Base-by-base conservation (phyloP, 129 eudicot genomes). In the Centella asiatica region DNA sequence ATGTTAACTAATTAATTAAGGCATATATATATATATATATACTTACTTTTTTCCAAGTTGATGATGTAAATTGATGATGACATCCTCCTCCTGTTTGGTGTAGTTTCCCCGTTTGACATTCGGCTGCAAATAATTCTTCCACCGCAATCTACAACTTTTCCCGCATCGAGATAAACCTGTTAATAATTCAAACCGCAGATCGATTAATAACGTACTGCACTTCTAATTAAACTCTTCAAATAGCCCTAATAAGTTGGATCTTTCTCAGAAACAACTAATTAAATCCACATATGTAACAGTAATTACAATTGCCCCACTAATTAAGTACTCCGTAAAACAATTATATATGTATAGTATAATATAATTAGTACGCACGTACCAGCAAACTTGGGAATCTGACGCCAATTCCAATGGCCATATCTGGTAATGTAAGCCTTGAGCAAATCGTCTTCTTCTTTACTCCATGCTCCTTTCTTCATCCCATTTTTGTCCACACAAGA, bases 401-500 rank as follows among this genome's bases (percentile, higher is more conserved):
- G 68, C 74, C 79, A 74, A 23, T 74, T 74, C 79, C 79, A 74
- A 25, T 54, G 44, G 33, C 74, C 79, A 44, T 61, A 68, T 36
- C 54, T 68, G 6, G 6, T 36, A 32, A 74, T 53, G 45, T 74
- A 74, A 50, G 64, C 74, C 32, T 42, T 45, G 34, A 74, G 56
- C 37, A 61, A 61, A 23, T 28, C 65, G 62, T 74, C 79, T 62
- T 74, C 79, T 59, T 74, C 79, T 11, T 53, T 34, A 33, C 65
- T 74, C 79, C 79, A 74, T 24, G 73, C 60, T 1, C 79, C 79
- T 31, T 68, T 74, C 69, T 47, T 74, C 46, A 61, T 13, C 20
- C 74, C 74, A 51, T 51, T 67, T 55, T 74, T 54, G 39, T 74
- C 79, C 17, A 40, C 22, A 29, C 28, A 60, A 2, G 79, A 74